Base-by-base conservation (phyloP, 2,329 filamentous ascomycete species). In the Cladobotryum protrusum region DNA sequence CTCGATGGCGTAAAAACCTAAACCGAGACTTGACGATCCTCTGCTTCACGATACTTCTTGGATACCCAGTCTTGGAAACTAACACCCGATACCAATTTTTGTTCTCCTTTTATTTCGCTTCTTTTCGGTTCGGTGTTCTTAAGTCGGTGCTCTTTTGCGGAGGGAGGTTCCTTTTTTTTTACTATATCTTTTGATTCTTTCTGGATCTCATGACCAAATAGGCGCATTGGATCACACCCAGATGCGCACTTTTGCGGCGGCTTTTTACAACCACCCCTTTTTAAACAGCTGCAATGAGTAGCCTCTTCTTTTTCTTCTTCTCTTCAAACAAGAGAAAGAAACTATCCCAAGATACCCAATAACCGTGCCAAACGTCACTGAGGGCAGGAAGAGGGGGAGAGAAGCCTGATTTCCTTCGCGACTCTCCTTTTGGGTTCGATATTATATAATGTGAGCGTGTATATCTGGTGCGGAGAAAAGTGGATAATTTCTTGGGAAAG, bases 181-280 rank as follows among this genome's bases (percentile, higher is more conserved):
- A 32, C 40, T 47, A 48, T 49, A 42, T 24, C 33, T 34, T 36
- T 37, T 43, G 37, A n/a, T 48, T 42, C 36, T 47, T 50, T 41
- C 40, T 52, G 36, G 18, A 45, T 46, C 40, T 48, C 41, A 37
- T 47, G 47, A 36, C 43, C 37, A 47, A 40, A 41, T 39, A 49
- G 45, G 17, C 49, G 47, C 36, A 45, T 51, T 39, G 24, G 24
- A 43, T 45, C 32, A n/a, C 39, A 32, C 12, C 43, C 41, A 45
- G 34, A 39, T 52, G 50, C 45, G 46, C 48, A 14, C 54, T 62
- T 58, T 59, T 54, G 59, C 56, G 59, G 59, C 56, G 60, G 60
- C 58, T 43, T 17, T 18, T 35, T 47, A 29, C 24, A 29, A 29
- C 7, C 3, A 4, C 3, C 17, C 13, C 45, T 42, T 43, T 29